Evolutionary conservation across 192 early-diverging fungal genomes (phyloP).

Genomic region (Phlyctochytrium bullatum): DNA sequence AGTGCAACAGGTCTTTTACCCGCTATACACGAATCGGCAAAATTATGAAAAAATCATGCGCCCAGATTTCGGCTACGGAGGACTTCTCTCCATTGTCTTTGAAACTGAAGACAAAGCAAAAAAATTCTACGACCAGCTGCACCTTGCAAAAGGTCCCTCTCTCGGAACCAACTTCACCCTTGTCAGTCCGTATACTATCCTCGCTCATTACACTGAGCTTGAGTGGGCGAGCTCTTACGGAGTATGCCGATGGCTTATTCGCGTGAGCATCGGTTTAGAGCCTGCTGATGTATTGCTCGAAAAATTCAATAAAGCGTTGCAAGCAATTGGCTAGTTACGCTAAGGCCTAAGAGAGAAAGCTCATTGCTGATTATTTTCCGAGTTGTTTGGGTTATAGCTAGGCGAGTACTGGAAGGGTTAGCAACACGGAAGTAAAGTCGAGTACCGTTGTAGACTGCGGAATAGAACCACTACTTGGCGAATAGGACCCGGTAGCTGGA

Average conservation of each 20-base stretch:
- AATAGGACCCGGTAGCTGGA: no score
- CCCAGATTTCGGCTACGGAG: conserved; percentile 75
- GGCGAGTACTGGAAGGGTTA: no score
- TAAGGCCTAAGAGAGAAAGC: no score
- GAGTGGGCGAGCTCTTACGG: conserved; percentile 89
- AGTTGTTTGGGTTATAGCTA: no score
- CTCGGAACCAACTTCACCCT: conserved; percentile 97
- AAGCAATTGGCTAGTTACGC: no score
- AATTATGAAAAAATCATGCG: conserved; percentile 62
- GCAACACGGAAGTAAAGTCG: no score
- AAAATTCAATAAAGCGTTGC: conserved; percentile 73
- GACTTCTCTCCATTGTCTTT: conserved; percentile 81
- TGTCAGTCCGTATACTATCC: conserved; percentile 87
- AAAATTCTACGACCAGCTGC: conserved; percentile 78
- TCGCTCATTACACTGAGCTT: conserved; percentile 92
- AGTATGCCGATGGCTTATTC: conserved; percentile 70
- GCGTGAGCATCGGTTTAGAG: conserved; percentile 91
- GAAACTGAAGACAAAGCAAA: conserved; percentile 49
- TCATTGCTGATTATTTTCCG: no score
- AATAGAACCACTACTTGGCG: no score
- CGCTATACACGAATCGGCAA: conserved; percentile 70
- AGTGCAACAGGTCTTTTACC: conserved; percentile 79
- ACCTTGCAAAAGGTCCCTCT: conserved; percentile 89
- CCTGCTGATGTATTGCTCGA: conserved; percentile 62
- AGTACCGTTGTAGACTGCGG: no score